phyloP scores from a whole-genome alignment of 345 rosid genomes.

The Conringia planisiliqua region DNA sequence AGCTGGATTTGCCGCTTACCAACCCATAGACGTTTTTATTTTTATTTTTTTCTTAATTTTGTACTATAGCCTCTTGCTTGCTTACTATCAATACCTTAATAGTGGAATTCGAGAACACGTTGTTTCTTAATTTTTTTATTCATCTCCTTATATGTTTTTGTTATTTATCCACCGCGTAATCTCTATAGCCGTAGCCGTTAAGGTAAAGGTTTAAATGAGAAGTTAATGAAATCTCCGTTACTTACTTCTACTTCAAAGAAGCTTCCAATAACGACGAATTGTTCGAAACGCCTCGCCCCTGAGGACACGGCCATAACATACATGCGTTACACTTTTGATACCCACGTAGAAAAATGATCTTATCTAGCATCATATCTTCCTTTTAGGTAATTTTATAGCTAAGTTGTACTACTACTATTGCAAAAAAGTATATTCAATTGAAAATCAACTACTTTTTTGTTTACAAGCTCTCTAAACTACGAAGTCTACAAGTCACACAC shows the following conservation, averaged over 20 bases:
- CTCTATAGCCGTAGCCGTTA: slow-evolving; percentile 2
- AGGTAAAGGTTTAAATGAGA: neutral
- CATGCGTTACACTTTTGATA: neutral
- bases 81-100: neutral
- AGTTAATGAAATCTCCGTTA: neutral
- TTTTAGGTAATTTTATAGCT: too few relatives aligned
- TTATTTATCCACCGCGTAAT: slow-evolving; percentile 1
- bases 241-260: neutral
- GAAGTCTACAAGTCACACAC: neutral
- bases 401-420: too few relatives aligned
- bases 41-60: neutral
- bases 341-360: neutral
- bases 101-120: slow-evolving; percentile 9
- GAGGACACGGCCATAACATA: neutral
- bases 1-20: slow-evolving; percentile 61
- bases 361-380: neutral
- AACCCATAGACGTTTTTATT: slow-evolving; percentile 32
- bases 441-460: neutral
- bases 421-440: too few relatives aligned
- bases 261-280: neutral
- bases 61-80: neutral
- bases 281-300: neutral
- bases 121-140: neutral
- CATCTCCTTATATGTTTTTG: neutral
- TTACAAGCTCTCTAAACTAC: neutral